phyloP scores from a whole-genome alignment of 2,329 filamentous ascomycete genomes.

The Bipolaris victoriae region DNA sequence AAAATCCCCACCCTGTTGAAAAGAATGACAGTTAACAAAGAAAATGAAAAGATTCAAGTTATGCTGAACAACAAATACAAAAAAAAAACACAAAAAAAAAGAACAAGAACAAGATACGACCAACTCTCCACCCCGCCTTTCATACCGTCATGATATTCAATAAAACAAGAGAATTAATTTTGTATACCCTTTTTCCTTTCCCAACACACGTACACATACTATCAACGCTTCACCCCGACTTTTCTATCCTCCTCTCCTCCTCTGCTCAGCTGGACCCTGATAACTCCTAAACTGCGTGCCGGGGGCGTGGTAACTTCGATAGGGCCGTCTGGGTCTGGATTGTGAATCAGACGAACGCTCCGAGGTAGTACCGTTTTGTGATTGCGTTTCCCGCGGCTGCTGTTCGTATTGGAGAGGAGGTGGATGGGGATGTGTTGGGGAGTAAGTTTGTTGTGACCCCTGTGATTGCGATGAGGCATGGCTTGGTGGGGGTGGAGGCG shows the following conservation, averaged over 20 bases:
- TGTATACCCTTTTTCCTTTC: background rate
- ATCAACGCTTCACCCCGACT: no score
- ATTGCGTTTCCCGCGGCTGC: slow-evolving; percentile 21
- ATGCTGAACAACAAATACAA: background rate
- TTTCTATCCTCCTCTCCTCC: slow-evolving; percentile 31
- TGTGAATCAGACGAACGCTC: slow-evolving; percentile 28
- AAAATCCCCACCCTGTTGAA: no score
- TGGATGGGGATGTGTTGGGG: slow-evolving; percentile 29
- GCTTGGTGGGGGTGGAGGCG: background rate
- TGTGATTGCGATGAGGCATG: slow-evolving; percentile 11
- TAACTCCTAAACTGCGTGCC: slow-evolving; percentile 45
- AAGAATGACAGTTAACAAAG: no score
- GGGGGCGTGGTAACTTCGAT: slow-evolving; percentile 42
- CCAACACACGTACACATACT: no score
- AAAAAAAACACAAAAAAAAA: background rate
- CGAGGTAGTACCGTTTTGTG: slow-evolving; percentile 6
- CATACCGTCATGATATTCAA: background rate
- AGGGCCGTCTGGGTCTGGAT: slow-evolving; percentile 36
- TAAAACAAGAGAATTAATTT: background rate
- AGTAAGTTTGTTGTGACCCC: slow-evolving; percentile 25
- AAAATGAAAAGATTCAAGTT: no score
- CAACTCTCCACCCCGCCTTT: background rate
- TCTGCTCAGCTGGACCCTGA: slow-evolving; percentile 36
- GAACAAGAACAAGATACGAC: no score
- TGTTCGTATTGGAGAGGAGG: slow-evolving; percentile 31